Base-by-base conservation (phyloP, 164 flowering plant genomes). In the Sextonia rubra region DNA sequence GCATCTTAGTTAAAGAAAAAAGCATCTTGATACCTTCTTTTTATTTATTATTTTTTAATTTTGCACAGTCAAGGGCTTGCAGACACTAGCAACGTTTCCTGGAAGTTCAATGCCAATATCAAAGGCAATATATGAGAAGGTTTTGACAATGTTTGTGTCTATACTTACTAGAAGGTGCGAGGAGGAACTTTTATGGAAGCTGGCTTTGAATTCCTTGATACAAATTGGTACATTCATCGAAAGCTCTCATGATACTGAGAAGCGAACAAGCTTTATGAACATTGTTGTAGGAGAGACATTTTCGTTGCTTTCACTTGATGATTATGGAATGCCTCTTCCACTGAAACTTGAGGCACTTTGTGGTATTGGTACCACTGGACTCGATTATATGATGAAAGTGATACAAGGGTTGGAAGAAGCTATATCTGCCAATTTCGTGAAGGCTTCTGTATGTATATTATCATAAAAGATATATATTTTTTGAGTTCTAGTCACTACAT, bases 51-150 rank as follows among this genome's bases (percentile, higher is more conserved):
- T 37, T 32, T 23, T 27, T 8, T 47, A 56, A 14, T 26, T 14
- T 20, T 55, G 30, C 85, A 79, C 90, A 93, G 99, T 89, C 70
- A 91, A 85, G 81, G 97, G 99, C 58, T 81, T 95, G 84, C 86
- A 83, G 79, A 82, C 82, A 71, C 77, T 92, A 77, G 93, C 94
- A 56, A 88, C 88, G 66, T 86, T 88, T 70, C 94, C 92, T 22
- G 89, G 82, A 69, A 74, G 73, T 66, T 83, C 77, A 69, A 76
- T 75, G 26, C 82, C 79, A 17, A 60, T 85, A 71, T 80, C 91
- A 37, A 82, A 77, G 61, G 70, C 79, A 30, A 18, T 75, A 44
- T 91, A 78, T 80, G 94, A 88, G 71, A 79, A 77, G 64, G 83
- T 95, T 71, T 79, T 93, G 84, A 49, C 47, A 71, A 75, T 78